These are phyloP conservation scores for Venturiaceae sp. DNA, from an alignment of 2,329 filamentous ascomycete genomes.

Conservation along the genomic window DNA sequence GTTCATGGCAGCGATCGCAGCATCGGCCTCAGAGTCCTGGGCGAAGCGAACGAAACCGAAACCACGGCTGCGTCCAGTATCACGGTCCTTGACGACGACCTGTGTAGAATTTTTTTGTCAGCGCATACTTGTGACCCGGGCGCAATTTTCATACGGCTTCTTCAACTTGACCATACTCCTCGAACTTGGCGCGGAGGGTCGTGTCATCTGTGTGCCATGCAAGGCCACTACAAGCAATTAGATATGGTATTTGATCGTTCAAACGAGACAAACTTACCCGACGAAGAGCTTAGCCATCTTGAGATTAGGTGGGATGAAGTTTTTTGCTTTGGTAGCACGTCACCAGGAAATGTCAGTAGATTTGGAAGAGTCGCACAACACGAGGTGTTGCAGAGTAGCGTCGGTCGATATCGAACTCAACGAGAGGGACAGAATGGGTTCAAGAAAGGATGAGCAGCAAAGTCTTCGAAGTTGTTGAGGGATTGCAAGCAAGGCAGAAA, in stretches of 20 bases:
- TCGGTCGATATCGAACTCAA: background rate
- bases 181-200: constrained; percentile 81
- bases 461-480: background rate
- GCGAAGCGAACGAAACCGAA: constrained; percentile 94
- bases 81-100: constrained; percentile 96
- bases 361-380: background rate
- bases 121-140: constrained; percentile 9
- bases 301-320: background rate
- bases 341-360: background rate
- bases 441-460: background rate
- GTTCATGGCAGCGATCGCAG: constrained; percentile 72
- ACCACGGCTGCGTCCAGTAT: constrained; percentile 91
- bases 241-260: background rate
- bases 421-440: background rate
- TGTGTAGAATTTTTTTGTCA: constrained; percentile 28
- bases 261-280: constrained; percentile 51
- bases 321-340: background rate
- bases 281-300: constrained; percentile 91
- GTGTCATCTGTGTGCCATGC: constrained; percentile 95
- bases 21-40: constrained; percentile 64
- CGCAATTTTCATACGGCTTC: constrained; percentile 68
- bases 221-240: constrained; percentile 61
- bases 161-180: constrained; percentile 81
- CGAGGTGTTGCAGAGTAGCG: background rate
- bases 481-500: background rate